A percentile compares a stretch with the other conserved stretches of the same genome.
Conservation (phyloP, 331 rosid species). For the Cucumis variabilis region DNA sequence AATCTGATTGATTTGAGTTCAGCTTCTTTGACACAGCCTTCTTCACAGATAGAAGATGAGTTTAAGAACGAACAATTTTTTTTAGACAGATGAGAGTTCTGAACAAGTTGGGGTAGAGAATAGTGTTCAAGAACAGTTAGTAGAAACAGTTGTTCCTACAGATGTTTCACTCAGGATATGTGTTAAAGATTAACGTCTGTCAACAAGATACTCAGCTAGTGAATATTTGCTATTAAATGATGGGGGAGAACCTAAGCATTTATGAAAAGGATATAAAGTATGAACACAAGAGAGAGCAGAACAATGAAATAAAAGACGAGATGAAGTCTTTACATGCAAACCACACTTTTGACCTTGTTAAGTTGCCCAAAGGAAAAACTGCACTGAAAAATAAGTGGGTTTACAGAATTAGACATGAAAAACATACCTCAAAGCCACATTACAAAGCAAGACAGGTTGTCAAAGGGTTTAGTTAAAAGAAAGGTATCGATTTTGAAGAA, state of each 20-base stretch:
- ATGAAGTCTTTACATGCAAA: no score
- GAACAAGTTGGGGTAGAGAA: not conserved
- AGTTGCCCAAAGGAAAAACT: no score
- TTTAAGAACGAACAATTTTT: not conserved
- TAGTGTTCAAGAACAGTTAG: not conserved
- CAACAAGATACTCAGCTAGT: no score
- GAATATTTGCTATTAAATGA: not conserved
- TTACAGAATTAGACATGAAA: no score
- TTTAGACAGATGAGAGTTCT: not conserved
- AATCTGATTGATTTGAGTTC: not conserved
- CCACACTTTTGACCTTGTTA: no score
- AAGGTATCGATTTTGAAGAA: not conserved
- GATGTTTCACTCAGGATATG: not conserved
- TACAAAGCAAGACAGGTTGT: not conserved
- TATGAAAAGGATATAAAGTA: no score
- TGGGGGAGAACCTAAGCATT: not conserved
- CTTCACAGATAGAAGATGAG: not conserved
- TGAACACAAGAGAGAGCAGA: no score
- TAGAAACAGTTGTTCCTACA: not conserved
- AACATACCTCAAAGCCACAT: no score
- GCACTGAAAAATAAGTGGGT: no score
- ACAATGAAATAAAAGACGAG: no score
- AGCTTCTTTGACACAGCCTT: not conserved
- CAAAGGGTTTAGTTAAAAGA: not conserved
- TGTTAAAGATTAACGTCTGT: not conserved